phyloP scores from a whole-genome alignment of 2,329 filamentous ascomycete genomes.

The Albifimbria verrucaria region DNA sequence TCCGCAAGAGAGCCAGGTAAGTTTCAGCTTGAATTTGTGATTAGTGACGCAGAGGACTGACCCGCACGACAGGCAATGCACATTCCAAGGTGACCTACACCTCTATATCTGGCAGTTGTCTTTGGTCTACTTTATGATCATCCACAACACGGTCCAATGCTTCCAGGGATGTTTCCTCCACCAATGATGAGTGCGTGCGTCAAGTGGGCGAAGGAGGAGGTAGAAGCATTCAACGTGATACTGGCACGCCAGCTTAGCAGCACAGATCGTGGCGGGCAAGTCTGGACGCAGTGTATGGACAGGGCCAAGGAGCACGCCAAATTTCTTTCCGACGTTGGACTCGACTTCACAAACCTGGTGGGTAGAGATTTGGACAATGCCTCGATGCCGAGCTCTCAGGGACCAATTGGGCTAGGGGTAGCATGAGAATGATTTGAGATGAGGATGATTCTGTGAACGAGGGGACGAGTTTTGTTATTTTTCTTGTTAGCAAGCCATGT shows the following conservation, averaged over 20 bases:
- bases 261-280: constrained; percentile 69
- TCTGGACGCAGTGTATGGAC: constrained; percentile 81
- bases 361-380: constrained; percentile 50
- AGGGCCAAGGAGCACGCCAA: constrained; percentile 76
- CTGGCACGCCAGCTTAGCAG: constrained; percentile 83
- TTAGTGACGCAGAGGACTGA: background rate
- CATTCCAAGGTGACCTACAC: constrained; percentile 90
- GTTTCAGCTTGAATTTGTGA: background rate
- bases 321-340: constrained; percentile 77
- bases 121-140: constrained; percentile 91
- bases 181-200: constrained; percentile 91
- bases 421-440: constrained; percentile 15
- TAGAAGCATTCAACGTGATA: constrained; percentile 85
- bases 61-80: constrained; percentile 66
- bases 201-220: constrained; percentile 95
- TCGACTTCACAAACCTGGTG: constrained; percentile 85
- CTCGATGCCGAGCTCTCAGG: constrained; percentile 8
- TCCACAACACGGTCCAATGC: constrained; percentile 87
- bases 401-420: constrained; percentile 26
- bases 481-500: no score
- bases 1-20: constrained; percentile 79
- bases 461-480: no score
- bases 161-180: constrained; percentile 82
- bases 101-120: constrained; percentile 94
- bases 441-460: background rate